Evolutionary conservation across 1,284 basidiomycete species (phyloP).

Genomic region (Prillingera fragicola): DNA sequence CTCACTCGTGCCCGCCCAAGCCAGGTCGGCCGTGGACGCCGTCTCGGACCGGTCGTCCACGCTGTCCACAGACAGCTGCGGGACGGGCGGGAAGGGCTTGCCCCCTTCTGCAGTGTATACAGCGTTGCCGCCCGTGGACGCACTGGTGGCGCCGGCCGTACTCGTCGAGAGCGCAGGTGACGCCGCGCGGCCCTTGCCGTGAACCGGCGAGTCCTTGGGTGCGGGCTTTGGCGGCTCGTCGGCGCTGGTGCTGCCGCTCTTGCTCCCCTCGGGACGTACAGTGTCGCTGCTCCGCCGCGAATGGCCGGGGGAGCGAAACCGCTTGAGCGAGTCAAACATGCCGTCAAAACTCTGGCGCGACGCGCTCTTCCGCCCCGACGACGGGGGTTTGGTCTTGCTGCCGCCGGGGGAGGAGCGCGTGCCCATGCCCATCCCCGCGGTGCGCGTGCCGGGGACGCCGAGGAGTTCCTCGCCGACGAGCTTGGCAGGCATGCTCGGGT

Average conservation of each 20-base stretch:
- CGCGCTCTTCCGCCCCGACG: neutral
- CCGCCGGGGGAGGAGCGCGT: neutral
- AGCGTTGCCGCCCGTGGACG: neutral
- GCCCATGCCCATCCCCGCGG: neutral
- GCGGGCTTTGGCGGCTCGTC: no score
- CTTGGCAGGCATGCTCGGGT: no score
- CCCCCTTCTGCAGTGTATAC: neutral
- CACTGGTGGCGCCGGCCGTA: no score
- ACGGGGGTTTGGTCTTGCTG: neutral
- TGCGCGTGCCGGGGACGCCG: neutral
- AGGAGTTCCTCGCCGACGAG: neutral
- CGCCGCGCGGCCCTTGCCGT: neutral
- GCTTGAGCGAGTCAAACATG: no score
- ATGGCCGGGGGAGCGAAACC: no score
- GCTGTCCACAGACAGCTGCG: neutral
- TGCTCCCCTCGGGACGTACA: no score
- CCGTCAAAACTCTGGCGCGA: no score
- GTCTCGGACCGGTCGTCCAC: neutral
- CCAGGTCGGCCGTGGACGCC: neutral
- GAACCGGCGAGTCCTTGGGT: neutral
- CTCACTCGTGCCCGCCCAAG: conserved; percentile 4
- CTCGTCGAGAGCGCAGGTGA: no score
- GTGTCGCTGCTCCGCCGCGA: no score
- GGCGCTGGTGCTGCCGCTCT: no score
- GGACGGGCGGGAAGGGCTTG: neutral